Evolutionary conservation across 2,329 filamentous ascomycete genomes (phyloP), one percentile per base, ranked within the genome.

Genomic region (Alternaria atra): DNA sequence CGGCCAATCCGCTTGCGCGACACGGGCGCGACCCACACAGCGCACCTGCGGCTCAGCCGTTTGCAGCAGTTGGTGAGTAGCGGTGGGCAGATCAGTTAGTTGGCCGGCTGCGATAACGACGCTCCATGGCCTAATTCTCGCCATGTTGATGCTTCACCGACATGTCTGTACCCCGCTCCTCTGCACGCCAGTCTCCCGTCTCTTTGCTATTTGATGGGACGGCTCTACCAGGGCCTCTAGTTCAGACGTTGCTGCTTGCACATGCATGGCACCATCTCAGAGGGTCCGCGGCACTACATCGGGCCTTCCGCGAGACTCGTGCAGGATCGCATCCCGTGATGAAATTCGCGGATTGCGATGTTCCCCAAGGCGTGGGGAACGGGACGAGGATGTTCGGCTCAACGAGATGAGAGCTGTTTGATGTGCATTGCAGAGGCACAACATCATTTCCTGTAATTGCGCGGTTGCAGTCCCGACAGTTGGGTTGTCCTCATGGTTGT

Each of bases 41-140:
- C 63, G 56, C 61, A 58, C 47, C 67, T 68, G 73, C 73, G 70
- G 73, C 73, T 72, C 68, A 70, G 68, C 63, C 44, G 73, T 71
- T 69, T 72, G 70, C 66, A 71, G 70, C 64, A 70, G 66, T 62
- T 63, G 62, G 59, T 59, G 66, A 70, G 64, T 52, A 59, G 68
- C 64, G 65, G 69, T 73, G 68, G 67, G 48, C 59, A 65, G 65
- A 64, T 68, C 20, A 23, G 57, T 57, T 40, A 53, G 61, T 61
- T 54, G 63, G 54, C 53, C 44, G 67, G 68, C 67, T 68, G 57
- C 67, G 71, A 73, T 72, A 72, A 72, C 65, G 54, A 61, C 56
- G 60, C 62, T 58, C 54, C 58, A 55, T 54, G 61, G 55, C 43
- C 59, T 23, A 23, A 32, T 6, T 39, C 27, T 47, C 32, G 40